These are phyloP conservation scores for Pythium guiyangense DNA, from an alignment of 352 stramenopile species.

Conservation along the genomic window DNA sequence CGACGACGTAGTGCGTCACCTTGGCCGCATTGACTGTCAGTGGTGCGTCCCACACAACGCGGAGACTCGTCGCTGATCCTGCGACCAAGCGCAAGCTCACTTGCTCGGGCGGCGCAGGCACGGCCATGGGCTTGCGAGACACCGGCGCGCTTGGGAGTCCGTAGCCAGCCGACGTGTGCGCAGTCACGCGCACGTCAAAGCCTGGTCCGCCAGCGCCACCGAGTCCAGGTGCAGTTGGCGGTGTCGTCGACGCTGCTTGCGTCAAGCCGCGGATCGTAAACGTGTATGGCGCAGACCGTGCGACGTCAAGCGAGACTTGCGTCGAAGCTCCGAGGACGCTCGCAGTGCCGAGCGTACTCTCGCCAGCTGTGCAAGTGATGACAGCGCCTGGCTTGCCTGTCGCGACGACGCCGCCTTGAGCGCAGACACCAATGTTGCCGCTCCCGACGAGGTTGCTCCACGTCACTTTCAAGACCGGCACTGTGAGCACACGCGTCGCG, in stretches of 20 bases:
- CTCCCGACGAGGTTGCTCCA: constrained; percentile 28
- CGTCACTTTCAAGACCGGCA: constrained; percentile 34
- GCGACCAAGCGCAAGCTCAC: constrained; percentile 80
- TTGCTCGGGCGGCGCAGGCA: constrained; percentile 64
- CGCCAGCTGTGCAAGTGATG: constrained; percentile 36
- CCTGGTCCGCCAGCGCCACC: constrained; percentile 32
- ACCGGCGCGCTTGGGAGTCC: constrained; percentile 46
- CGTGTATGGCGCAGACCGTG: constrained; percentile 38
- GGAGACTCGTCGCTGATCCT: constrained; percentile 53
- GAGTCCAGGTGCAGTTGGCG: constrained; percentile 29
- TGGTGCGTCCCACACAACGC: constrained; percentile 87
- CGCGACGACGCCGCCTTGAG: constrained; percentile 22
- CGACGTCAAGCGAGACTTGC: constrained; percentile 45
- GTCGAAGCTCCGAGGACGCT: constrained; percentile 27
- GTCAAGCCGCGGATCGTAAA: constrained; percentile 48
- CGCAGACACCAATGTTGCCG: constrained; percentile 43
- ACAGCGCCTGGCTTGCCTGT: constrained; percentile 30
- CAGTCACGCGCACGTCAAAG: constrained; percentile 60
- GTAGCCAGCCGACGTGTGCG: constrained; percentile 60
- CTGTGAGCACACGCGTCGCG: constrained; percentile 26
- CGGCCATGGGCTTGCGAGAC: constrained; percentile 86
- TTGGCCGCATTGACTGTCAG: constrained; percentile 71
- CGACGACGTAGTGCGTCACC: constrained; percentile 85
- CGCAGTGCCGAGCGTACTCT: constrained; percentile 35
- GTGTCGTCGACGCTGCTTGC: constrained; percentile 24